Base-by-base conservation (phyloP, 208 protist genomes). In the Acanthamoeba triangularis region DNA sequence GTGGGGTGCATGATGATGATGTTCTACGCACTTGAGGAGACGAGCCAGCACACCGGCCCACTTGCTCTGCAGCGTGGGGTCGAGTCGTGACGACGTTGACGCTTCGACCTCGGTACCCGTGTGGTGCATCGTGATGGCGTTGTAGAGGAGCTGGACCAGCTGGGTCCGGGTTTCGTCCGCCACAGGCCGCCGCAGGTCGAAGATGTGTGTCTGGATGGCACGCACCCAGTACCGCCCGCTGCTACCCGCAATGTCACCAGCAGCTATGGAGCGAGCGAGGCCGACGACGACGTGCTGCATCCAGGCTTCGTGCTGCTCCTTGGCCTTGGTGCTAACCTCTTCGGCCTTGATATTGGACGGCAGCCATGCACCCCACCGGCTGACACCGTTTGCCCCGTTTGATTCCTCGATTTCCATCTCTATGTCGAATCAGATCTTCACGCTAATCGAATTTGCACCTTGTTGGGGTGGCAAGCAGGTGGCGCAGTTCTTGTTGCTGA, bases 1-100 rank as follows among this genome's bases (percentile, higher is more conserved):
- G 11, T 6, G 2, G 35, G 16, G 35, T 47, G 67, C 25, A 16
- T 47, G 41, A 54, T 8, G 1, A 54, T 14, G 37, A 33, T 10
- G 65, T 2, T 41, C 10, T 41, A 41, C 65, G 41, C 28, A 84
- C 74, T 84, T 84, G 74, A 84, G 74, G 3, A 84, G 74, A 3
- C 44, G 74, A 4, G 74, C 16, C 23, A 84, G 74, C 41, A 84
- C 74, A 41, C 23, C 25, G 74, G 74, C 74, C 74, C 74, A 84
- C 44, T 84, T 84, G 44, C 41, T 84, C 74, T 54, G 74, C 3
- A 84, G 74, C 23, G 74, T 84, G 23, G 74, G 74, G 28, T 84
- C 74, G 8, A 84, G 74, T 6, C 25, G 16, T 30, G 18, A 8
- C 16, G 35, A 35, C 30, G 69, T 44, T 30, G 18, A 10, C 0